Evolutionary conservation across 2,329 filamentous ascomycete genomes (phyloP), one percentile per base, ranked within the genome.

Genomic region (Metarhizium rileyi): DNA sequence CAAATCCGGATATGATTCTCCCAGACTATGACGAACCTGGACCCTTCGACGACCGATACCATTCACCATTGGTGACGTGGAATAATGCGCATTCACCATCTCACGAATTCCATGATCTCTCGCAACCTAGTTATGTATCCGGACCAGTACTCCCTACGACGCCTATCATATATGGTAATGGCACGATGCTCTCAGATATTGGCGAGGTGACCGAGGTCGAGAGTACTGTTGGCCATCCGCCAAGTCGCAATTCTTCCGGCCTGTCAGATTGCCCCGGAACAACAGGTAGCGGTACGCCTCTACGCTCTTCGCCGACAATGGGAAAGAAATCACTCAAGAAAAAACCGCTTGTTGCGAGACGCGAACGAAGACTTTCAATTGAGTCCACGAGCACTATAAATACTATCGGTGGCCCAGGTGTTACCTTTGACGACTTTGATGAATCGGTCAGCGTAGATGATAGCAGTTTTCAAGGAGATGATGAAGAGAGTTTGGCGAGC

Each of bases 1-100:
- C 89, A 50, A 94, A 95, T 66, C 89, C 90, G 47, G 90, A 95
- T 65, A 90, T 95, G 88, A 95, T 96, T 60, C 72, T 96, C 47
- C 90, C 90, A 53, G 83, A 86, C 63, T 82, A 84, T 61, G 79
- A 81, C 56, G 76, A 75, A 64, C 63, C 77, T 64, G 68, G 77
- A 61, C 72, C 75, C 63, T 70, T 75, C 62, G 68, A 78, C 64
- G 61, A 72, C 60, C 67, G 69, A 61, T 70, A 76, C 51, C 74
- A 75, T 52, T 72, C 76, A 59, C 69, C 73, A 27, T 59, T 78
- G n/a, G 68, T 66, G 56, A 69, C 73, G 64, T 78, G 77, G 77
- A 74, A 74, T 54, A 71, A 70, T 56, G 58, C 67, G 10, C 70
- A 75, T 49, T 59, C 63, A 22, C 52, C 63, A 22, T 52, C 51